Evolutionary conservation across 2,329 filamentous ascomycete species (phyloP).

Genomic region (Neofusicoccum parvum): DNA sequence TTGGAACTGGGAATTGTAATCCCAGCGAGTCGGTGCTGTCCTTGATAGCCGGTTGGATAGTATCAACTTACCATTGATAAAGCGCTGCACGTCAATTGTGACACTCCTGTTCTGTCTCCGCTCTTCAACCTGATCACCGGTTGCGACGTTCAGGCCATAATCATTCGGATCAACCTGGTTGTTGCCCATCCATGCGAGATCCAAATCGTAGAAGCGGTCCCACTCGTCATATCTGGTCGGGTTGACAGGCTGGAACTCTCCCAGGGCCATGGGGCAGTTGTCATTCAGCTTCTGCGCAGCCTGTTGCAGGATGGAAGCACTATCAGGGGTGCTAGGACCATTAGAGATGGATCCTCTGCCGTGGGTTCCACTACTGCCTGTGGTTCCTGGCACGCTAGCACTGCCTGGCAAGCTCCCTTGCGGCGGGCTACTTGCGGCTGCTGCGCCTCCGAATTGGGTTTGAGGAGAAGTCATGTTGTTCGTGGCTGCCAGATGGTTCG

Average conservation of each 20-base stretch:
- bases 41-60: neutral
- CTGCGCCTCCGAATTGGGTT: neutral
- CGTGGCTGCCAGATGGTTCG: conserved; percentile 2
- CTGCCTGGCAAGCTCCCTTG: neutral
- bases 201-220: conserved; percentile 17
- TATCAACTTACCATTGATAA: conserved; percentile 46
- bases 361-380: neutral
- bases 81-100: conserved; percentile 46
- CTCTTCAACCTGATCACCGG: conserved; percentile 22
- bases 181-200: conserved; percentile 13
- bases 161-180: conserved; percentile 18
- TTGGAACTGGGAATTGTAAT: neutral
- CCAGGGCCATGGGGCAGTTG: neutral
- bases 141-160: conserved; percentile 20
- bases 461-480: neutral
- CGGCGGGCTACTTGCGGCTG: neutral
- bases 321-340: conserved; percentile 4
- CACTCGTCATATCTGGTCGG: conserved; percentile 9
- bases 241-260: neutral
- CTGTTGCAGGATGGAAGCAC: neutral
- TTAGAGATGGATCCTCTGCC: neutral
- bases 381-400: neutral
- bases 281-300: neutral
- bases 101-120: conserved; percentile 37
- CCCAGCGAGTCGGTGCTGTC: neutral